Evolutionary conservation across 2,329 filamentous ascomycete species (phyloP), one percentile per base, ranked within the genome.

Genomic region (Cadophora malorum): DNA sequence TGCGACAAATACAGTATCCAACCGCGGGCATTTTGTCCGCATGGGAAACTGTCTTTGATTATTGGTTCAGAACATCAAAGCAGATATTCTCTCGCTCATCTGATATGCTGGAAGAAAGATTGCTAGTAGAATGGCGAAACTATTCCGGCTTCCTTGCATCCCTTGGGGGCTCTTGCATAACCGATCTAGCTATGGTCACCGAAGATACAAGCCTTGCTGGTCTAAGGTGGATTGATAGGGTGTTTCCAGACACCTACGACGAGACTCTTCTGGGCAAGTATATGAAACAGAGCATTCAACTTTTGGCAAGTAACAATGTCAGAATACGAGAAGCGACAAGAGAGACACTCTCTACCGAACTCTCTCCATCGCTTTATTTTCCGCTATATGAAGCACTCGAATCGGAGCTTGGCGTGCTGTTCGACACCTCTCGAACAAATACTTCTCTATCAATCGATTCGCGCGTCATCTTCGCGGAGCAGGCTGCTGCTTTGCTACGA

Each of bases 71-170:
- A 68, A 79, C 91, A 7, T 90, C 87, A 9, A 88, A 87, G 71
- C 86, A 90, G 63, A 84, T 91, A 10, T 87, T 87, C 19, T 83
- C 75, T n/a, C 81, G 82, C 1, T 76, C 83, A 1, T 73, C 81
- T 4, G 85, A 89, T 25, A 78, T 78, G 8, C 78, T 88, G 21
- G 83, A 88, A 45, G 88, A 90, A 70, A 83, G 79, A 68, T 81
- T 82, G 3, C 78, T 90, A 16, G 83, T 85, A 0, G 88, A 91
- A 74, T 91, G 89, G 89, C 84, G 89, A 47, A 91, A 91, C 70
- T 85, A 88, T 73, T 90, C 89, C 1, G 89, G 89, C 0, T 90
- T 91, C 70, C 81, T 91, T 12, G 88, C 88, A 5, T 90, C 89
- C 0, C 79, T 91, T 5, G 89, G 88, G 16, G 89, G 89, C 2